A percentile compares a stretch with the other conserved stretches of the same genome.
These are phyloP conservation scores for Trichocladium uniseriatum DNA, from an alignment of 495 filamentous ascomycete genomes.

Conservation along the genomic window DNA sequence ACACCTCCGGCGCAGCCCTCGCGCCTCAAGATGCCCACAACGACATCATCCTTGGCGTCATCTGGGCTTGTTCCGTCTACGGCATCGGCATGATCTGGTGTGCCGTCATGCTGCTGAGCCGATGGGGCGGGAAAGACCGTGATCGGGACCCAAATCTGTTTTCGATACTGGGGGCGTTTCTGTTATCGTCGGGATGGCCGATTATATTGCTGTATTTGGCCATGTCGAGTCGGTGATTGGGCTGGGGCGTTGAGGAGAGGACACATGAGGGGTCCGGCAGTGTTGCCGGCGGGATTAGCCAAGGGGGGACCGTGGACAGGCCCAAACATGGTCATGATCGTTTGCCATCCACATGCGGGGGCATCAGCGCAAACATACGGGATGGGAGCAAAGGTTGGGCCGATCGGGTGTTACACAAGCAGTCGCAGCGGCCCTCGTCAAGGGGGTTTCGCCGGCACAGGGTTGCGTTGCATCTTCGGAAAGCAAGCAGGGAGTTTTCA, in stretches of 20 bases:
- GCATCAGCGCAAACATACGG: no score
- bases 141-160: conserved; percentile 21
- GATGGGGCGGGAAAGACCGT: conserved; percentile 25
- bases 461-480: neutral
- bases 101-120: conserved; percentile 23
- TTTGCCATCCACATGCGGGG: no score
- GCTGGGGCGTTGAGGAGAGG: conserved; percentile 28
- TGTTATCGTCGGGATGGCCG: conserved; percentile 23
- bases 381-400: no score
- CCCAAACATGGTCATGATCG: no score
- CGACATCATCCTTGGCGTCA: conserved; percentile 25
- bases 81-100: conserved; percentile 30
- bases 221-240: neutral
- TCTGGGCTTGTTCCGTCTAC: conserved; percentile 25
- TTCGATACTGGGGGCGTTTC: conserved; percentile 21
- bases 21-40: conserved; percentile 16
- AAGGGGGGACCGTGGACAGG: no score
- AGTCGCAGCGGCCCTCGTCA: no score
- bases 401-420: no score
- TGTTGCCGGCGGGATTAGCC: conserved; percentile 52
- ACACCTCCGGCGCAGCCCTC: conserved; percentile 20
- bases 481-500: neutral
- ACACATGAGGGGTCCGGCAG: conserved; percentile 49
- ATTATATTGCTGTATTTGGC: conserved; percentile 24
- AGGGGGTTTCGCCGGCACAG: no score